Base-by-base conservation (phyloP, 2,329 filamentous ascomycete species). In the Ceratocystis lukuohia region DNA sequence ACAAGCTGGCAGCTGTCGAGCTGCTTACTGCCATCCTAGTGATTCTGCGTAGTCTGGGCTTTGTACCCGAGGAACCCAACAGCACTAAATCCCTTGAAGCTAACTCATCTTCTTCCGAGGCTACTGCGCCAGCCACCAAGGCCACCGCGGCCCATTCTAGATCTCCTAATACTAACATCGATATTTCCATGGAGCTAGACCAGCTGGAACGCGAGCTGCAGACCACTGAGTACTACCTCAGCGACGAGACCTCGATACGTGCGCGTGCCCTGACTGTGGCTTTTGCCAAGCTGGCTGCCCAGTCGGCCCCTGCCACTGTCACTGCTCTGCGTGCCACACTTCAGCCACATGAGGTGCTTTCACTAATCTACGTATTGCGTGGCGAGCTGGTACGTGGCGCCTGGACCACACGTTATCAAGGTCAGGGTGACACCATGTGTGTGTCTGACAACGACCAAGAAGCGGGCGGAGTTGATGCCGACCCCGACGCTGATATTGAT, bases 331-430 rank as follows among this genome's bases (percentile, higher is more conserved):
- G 87, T 50, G 78, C 80, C 10, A 81, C 81, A 33, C 82, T 90
- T 68, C 80, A 82, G 61, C 85, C 84, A 2, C 81, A 87, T 69
- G 87, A 92, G 70, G 83, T 88, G 28, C 77, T 90, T 10, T 85
- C 85, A 45, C 80, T 93, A 65, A 86, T 92, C 70, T 83, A 88
- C 70, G 79, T 91, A 5, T 79, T 93, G 37, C 84, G 88, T 66
- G 80, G 87, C 69, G 88, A 92, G 75, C 80, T 93, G 59, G 83
- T 86, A 64, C 84, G 85, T 69, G 88, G 88, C 67, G 86, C 86
- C 41, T 93, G 89, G 89, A 90, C 87, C 0, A 83, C 84, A 20
- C 80, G 83, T 25, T 91, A 91, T 74, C 56, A 59, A 4, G 33
- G 17, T 28, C 56, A 59, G 7, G 10, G 33, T 30, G 56, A 30